Evolutionary conservation across 192 early-diverging fungal genomes (phyloP), one percentile per base, ranked within the genome.

Genomic region (Backusella luteola): DNA sequence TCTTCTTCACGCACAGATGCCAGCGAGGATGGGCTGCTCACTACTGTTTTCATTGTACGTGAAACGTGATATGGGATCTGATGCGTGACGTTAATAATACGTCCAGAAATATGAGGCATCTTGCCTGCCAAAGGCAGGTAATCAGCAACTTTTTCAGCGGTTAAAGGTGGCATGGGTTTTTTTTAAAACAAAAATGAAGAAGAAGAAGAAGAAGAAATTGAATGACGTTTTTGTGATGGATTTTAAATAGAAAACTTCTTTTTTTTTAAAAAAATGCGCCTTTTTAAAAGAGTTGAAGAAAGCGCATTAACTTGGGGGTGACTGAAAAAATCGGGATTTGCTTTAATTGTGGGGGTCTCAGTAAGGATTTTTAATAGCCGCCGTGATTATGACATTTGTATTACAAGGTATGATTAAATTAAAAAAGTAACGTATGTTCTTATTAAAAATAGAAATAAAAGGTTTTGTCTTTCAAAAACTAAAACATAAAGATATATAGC

Each of bases 71-170:
- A 81, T 17, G 80, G 80, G 29, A 81, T 81, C 38, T 81, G 72
- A 67, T 81, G 80, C 21, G 80, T 81, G 2, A 81, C 80, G 19
- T 74, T 63, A 34, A 81, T 77, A 3, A 81, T 75, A 12, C 80
- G 73, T 4, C 80, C 80, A 35, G 66, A 42, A 32, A 73, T 74
- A 19, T 73, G 23, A 35, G 73, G 66, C 67, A 68, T 66, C 52
- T 74, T 73, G 68, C 72, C 77, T 35, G 77, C 35, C 17, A 79
- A 67, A 15, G 77, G 77, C 42, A 79, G 53, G 39, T 59, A 74
- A 53, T 79, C 67, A 21, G 77, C 77, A 4, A 78, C 77, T 41
- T 67, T 78, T 49, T 78, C 77, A 35, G 77, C 59, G n/a, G 77
- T 78, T 26, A 78, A 72, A 21, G 46, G 72, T 19, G 69, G 38